Evolutionary conservation across 768 basidiomycete species (phyloP).

Genomic region (Auricularia auricula-judae): DNA sequence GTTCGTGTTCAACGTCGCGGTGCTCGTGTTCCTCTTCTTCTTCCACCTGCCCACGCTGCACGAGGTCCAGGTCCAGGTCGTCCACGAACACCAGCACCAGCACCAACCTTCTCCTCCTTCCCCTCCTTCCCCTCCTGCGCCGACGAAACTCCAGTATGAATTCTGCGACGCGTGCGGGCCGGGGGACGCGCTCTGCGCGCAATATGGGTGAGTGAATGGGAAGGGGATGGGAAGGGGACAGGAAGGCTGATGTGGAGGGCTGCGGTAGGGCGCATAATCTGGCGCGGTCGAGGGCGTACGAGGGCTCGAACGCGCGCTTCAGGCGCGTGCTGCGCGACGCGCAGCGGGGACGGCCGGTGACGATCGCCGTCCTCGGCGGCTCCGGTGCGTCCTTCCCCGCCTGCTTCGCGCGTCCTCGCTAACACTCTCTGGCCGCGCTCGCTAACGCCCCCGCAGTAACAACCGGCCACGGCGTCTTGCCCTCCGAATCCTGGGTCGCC

Average conservation of each 20-base stretch:
- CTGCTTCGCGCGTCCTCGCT: neutral
- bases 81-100: too few species aligned
- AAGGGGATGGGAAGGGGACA: too few species aligned
- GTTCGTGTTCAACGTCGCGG: neutral
- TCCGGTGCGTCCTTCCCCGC: neutral
- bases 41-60: neutral
- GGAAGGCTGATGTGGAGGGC: neutral
- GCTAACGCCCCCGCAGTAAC: slow-evolving; percentile 3
- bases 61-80: neutral
- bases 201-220: neutral
- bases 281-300: slow-evolving; percentile 7
- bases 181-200: neutral
- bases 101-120: neutral
- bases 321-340: neutral
- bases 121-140: neutral
- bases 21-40: neutral
- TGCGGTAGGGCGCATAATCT: slow-evolving; percentile 1
- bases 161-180: neutral
- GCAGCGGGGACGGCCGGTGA: neutral
- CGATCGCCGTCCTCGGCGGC: neutral
- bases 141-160: neutral
- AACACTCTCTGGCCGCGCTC: neutral
- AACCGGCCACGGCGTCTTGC: slow-evolving; percentile 6
- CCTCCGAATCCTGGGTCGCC: slow-evolving; percentile 3
- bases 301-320: slow-evolving; percentile 9